Evolutionary conservation across 176 grass and related monocot genomes (phyloP).

Genomic region (Carex kokanica): DNA sequence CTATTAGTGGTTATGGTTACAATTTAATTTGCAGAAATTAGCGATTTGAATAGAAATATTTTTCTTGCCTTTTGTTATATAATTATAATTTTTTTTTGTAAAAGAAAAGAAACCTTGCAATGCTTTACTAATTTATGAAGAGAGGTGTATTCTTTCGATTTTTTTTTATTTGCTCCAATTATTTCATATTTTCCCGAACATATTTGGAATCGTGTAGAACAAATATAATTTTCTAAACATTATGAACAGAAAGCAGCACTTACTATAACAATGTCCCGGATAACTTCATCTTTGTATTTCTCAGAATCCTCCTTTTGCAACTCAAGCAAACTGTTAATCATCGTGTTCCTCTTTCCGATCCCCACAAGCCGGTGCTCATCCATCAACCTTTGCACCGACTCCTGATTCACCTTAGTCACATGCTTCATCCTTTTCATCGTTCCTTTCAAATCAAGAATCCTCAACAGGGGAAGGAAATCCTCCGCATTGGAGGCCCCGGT

Average conservation of each 20-base stretch:
- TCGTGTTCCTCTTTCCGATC: not conserved
- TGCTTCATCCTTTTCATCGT: not conserved
- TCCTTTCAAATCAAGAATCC: constrained; percentile 20
- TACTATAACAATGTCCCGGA: constrained; percentile 14
- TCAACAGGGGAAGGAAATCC: constrained; percentile 29
- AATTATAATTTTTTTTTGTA: too few relatives aligned
- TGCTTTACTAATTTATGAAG: too few relatives aligned
- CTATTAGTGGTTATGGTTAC: not conserved
- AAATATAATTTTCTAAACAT: not conserved
- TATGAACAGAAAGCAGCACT: not conserved
- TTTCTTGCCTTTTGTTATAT: too few relatives aligned
- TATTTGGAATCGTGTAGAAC: not conserved
- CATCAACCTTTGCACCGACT: constrained; percentile 3
- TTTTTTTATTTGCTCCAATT: not conserved
- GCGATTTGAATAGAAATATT: too few relatives aligned
- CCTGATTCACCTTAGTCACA: constrained; percentile 5
- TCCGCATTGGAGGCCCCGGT: not conserved
- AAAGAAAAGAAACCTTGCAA: too few relatives aligned
- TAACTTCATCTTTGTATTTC: not conserved
- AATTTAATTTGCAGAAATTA: not conserved
- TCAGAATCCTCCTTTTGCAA: constrained; percentile 29
- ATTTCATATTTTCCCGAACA: not conserved
- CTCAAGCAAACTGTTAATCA: constrained; percentile 23
- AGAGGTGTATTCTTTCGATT: too few relatives aligned
- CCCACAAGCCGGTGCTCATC: constrained; percentile 6